Conservation (phyloP, 257 asterid species). For the Mentha longifolia region DNA sequence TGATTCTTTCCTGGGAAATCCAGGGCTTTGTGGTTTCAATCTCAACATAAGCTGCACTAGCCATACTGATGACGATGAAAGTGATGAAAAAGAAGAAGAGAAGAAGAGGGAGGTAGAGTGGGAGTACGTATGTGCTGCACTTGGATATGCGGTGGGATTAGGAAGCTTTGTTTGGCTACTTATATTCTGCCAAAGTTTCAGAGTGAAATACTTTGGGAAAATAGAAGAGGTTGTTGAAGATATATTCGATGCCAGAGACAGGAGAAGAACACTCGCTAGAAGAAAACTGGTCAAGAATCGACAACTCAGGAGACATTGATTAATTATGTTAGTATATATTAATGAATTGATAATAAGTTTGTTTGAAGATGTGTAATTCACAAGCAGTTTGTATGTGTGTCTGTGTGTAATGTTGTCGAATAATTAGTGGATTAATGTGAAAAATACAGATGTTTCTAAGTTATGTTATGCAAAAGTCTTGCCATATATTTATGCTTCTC, state of each 20-base stretch:
- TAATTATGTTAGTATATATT: too few relatives aligned
- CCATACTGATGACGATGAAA: not conserved
- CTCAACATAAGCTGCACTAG: not conserved
- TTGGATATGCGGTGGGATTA: constrained; percentile 28
- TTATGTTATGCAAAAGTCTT: too few relatives aligned
- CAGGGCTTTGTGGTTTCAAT: not conserved
- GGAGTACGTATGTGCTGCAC: constrained; percentile 12
- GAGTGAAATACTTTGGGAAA: not conserved
- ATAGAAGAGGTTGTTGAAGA: not conserved
- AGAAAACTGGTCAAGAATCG: not conserved
- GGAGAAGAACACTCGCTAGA: not conserved
- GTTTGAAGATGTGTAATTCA: too few relatives aligned
- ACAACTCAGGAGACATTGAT: not conserved
- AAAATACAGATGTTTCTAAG: too few relatives aligned
- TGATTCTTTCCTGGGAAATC: not conserved
- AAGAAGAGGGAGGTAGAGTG: not conserved
- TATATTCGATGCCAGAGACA: not conserved
- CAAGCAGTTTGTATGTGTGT: too few relatives aligned
- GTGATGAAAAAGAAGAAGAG: not conserved
- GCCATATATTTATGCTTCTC: too few relatives aligned
- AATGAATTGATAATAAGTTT: too few relatives aligned
- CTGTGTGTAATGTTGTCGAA: too few relatives aligned
- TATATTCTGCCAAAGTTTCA: not conserved
- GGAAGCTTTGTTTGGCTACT: constrained; percentile 4
- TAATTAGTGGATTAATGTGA: too few relatives aligned